Conservation (phyloP, 805 yeast genomes). For the Yamadazyma paraphyllophila region DNA sequence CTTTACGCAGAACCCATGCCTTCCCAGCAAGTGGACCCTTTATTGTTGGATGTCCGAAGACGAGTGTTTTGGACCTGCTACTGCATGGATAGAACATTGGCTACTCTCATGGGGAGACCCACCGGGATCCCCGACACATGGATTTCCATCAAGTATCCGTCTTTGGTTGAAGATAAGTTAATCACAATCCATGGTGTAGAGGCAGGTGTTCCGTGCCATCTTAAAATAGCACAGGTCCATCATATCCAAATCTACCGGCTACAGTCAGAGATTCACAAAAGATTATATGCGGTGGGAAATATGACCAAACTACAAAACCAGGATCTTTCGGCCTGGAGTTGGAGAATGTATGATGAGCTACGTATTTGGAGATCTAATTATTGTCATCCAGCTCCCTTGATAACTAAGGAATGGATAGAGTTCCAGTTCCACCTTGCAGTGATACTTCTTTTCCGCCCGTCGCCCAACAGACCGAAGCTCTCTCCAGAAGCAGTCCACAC, state of each 20-base stretch:
- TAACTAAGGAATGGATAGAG: conserved; percentile 16
- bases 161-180: conserved; percentile 13
- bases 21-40: conserved; percentile 11
- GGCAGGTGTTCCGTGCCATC: conserved; percentile 11
- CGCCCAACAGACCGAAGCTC: conserved; percentile 12
- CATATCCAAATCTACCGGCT: conserved; percentile 11
- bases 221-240: conserved; percentile 14
- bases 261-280: conserved; percentile 14
- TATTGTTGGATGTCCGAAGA: conserved; percentile 11
- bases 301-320: not conserved
- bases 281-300: conserved; percentile 8
- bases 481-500: conserved; percentile 14
- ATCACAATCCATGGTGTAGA: conserved; percentile 10
- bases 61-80: conserved; percentile 16
- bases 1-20: conserved; percentile 14
- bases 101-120: conserved; percentile 15
- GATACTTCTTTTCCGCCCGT: conserved; percentile 13
- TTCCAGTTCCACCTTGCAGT: conserved; percentile 15
- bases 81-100: conserved; percentile 12
- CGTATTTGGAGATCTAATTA: conserved; percentile 11
- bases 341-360: conserved; percentile 15
- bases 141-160: conserved; percentile 13
- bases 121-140: conserved; percentile 13
- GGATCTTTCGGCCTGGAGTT: conserved; percentile 12
- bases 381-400: conserved; percentile 10